phyloP scores from a whole-genome alignment of 352 stramenopile genomes.

The Phytophthora parvispora region DNA sequence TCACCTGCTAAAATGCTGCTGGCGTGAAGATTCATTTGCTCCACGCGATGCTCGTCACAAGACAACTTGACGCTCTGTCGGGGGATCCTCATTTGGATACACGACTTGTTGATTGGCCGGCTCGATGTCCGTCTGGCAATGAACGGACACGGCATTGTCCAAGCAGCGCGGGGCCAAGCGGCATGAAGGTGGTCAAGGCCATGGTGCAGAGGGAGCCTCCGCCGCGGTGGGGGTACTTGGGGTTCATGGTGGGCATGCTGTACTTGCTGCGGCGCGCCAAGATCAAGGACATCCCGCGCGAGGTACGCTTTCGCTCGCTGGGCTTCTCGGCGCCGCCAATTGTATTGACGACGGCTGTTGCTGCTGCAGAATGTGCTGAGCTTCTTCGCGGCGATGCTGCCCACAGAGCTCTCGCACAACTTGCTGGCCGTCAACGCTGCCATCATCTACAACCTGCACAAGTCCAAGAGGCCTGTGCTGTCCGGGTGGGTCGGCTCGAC shows the following conservation, averaged over 20 bases:
- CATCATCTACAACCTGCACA: constrained; percentile 57
- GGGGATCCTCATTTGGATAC: constrained; percentile 19
- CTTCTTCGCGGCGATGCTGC: constrained; percentile 67
- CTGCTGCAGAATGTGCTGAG: constrained; percentile 52
- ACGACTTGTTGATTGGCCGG: constrained; percentile 10
- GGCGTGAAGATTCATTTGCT: background rate
- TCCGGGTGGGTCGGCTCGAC: constrained; percentile 58
- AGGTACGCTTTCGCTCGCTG: no score
- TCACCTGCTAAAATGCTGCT: no score
- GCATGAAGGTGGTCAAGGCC: constrained; percentile 49
- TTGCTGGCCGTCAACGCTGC: constrained; percentile 56
- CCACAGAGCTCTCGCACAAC: constrained; percentile 72
- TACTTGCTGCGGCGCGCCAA: constrained; percentile 52
- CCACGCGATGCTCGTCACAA: constrained; percentile 13
- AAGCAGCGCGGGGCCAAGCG: background rate
- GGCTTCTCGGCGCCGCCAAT: background rate
- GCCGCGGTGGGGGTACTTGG: constrained; percentile 51
- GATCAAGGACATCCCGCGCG: constrained; percentile 53
- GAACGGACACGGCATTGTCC: constrained; percentile 8
- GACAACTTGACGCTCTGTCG: background rate
- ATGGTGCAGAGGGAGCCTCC: constrained; percentile 28
- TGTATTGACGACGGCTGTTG: background rate
- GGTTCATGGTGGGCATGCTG: constrained; percentile 47
- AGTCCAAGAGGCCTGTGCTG: constrained; percentile 49
- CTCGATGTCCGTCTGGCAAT: constrained; percentile 12